Percentiles rank a stretch among this genome's conserved stretches.
Evolutionary conservation across 2,329 filamentous ascomycete genomes (phyloP).

Genomic region (Elsinoe ampelina): DNA sequence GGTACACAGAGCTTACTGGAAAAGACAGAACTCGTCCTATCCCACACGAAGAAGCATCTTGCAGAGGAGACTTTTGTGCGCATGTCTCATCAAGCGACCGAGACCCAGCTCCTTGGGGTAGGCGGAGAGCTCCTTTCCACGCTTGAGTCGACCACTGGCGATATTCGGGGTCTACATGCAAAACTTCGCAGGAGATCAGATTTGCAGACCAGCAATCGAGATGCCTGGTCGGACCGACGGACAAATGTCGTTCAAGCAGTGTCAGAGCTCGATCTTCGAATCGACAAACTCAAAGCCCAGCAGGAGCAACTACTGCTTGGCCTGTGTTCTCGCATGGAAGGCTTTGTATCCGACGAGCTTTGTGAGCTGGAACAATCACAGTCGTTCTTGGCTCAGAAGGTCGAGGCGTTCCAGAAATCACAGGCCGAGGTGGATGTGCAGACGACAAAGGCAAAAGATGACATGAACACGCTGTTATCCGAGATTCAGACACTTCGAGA

Average conservation of each 20-base stretch:
- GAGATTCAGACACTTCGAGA: constrained; percentile 87
- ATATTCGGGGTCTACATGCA: constrained; percentile 72
- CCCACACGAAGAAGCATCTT: constrained; percentile 64
- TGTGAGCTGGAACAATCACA: constrained; percentile 62
- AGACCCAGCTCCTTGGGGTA: constrained; percentile 63
- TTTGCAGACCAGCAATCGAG: constrained; percentile 68
- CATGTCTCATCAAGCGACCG: constrained; percentile 77
- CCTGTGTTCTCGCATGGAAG: constrained; percentile 63
- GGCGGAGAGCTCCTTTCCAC: constrained; percentile 70
- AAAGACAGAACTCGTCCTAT: constrained; percentile 77
- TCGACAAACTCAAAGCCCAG: constrained; percentile 61
- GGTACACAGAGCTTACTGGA: constrained; percentile 73
- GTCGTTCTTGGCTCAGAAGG: constrained; percentile 59
- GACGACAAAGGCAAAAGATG: constrained; percentile 61
- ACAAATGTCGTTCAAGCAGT: constrained; percentile 69
- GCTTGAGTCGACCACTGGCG: constrained; percentile 64
- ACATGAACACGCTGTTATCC: constrained; percentile 84
- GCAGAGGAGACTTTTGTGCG: constrained; percentile 71
- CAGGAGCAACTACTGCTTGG: constrained; percentile 62
- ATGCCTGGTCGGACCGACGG: constrained; percentile 69
- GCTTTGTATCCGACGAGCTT: constrained; percentile 68
- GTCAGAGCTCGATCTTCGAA: constrained; percentile 61
- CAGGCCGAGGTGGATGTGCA: constrained; percentile 59
- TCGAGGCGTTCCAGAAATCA: constrained; percentile 57
- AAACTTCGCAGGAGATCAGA: constrained; percentile 82